Conservation (phyloP, 208 protist genomes). For the Leishmania tropica region DNA sequence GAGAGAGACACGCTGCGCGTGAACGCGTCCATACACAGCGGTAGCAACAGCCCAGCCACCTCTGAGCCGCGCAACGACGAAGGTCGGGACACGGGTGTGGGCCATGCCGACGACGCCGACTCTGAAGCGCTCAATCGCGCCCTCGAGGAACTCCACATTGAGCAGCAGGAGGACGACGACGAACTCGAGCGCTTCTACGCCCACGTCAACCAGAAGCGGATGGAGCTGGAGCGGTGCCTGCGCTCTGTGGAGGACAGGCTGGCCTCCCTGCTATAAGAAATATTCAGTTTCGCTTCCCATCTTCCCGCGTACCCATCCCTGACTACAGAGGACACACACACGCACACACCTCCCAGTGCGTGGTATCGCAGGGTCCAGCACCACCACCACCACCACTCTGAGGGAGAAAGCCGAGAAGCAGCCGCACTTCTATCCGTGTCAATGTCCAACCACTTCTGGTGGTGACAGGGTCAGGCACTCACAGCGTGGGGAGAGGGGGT, state of each 20-base stretch:
- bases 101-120: background rate
- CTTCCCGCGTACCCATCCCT: background rate
- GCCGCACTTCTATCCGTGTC: background rate
- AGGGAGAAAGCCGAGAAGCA: background rate
- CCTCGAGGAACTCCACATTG: constrained; percentile 29
- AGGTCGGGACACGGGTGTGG: background rate
- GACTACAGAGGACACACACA: background rate
- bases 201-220: constrained; percentile 28
- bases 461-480: background rate
- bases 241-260: constrained; percentile 25
- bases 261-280: constrained; percentile 1
- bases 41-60: constrained; percentile 4
- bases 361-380: background rate
- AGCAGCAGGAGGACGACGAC: constrained; percentile 31
- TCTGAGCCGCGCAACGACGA: constrained; percentile 10
- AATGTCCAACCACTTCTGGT: background rate
- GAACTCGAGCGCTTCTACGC: constrained; percentile 25
- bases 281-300: background rate
- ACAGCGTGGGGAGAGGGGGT: background rate
- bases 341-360: background rate
- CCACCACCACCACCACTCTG: background rate
- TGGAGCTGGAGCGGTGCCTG: constrained; percentile 21
- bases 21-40: constrained; percentile 18
- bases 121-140: constrained; percentile 15
- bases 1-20: constrained; percentile 26